Percentiles rank a stretch among this genome's conserved stretches.
These are phyloP conservation scores for Trichoderma sp. DNA, from an alignment of 2,329 filamentous ascomycete genomes.

Conservation along the genomic window DNA sequence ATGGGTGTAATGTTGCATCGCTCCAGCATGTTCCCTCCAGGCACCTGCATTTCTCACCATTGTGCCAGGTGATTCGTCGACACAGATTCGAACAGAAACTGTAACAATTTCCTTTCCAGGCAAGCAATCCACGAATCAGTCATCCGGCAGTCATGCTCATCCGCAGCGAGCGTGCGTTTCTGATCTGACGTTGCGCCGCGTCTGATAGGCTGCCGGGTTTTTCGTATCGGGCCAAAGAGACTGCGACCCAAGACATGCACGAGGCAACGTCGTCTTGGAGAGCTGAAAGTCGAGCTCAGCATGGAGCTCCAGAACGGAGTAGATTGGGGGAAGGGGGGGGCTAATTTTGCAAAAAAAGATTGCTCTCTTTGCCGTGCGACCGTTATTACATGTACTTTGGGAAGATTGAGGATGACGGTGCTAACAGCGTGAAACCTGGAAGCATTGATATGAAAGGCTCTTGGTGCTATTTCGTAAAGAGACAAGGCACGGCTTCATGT, in stretches of 20 bases:
- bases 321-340: no score
- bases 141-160: background rate
- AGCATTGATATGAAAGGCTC: background rate
- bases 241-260: background rate
- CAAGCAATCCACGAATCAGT: background rate
- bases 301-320: background rate
- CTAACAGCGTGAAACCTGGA: background rate
- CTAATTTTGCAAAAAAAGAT: background rate
- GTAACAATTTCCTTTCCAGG: background rate
- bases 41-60: background rate
- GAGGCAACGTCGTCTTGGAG: background rate
- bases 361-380: background rate
- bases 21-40: background rate
- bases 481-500: no score
- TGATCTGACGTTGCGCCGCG: background rate
- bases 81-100: background rate
- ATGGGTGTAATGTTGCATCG: slow-evolving; percentile 12
- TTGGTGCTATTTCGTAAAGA: no score
- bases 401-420: background rate
- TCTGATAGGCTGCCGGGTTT: background rate
- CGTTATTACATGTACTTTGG: background rate
- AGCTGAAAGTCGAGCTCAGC: background rate
- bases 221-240: background rate
- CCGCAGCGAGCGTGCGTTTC: background rate
- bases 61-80: background rate